Evolutionary conservation across 345 rosid species (phyloP), one percentile per base, ranked within the genome.

Genomic region (Moringa oleifera): DNA sequence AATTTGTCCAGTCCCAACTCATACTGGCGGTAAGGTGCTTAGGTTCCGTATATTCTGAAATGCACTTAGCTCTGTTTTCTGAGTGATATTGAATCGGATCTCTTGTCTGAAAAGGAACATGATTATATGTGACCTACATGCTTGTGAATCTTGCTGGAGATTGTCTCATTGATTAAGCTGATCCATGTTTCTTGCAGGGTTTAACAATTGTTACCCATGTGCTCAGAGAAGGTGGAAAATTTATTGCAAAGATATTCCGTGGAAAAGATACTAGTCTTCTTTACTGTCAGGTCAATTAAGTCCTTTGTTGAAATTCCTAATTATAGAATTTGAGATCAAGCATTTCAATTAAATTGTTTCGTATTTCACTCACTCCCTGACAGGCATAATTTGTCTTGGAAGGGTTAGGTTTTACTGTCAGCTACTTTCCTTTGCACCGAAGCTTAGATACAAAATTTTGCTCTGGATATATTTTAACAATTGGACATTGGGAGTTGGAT

Each of bases 261-360:
- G 99, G 99, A 66, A 94, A 94, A 73, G 99, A 94, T 84, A 90
- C 99, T 7, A 87, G 91, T 79, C 97, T 94, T 51, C 79, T 94
- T 24, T 94, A 90, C 63, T 83, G 93, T 78, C 97, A 94, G 90
- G 95, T 94, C 73, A 64, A 61, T 67, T 66, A 36, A 28, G 45
- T 70, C 18, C 59, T 67, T 55, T 55, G 47, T 63, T 56, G 55
- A 59, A 63, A 23, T 21, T 57, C 11, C 53, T 19, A 56, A 23
- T 16, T 57, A 57, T 15, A 22, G 8, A 25, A 16, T 51, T 54
- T 49, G 15, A 68, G 36, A 19, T 55, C 50, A 33, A 25, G 12
- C 13, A 20, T 23, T 75, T 20, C 57, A 23, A 36, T 54, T 8
- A 3, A 28, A 8, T 52, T 57, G 24, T n/a, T 9, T 16, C 7